Base-by-base conservation (phyloP, 306 rosid species). In the Lathyrus sativus region DNA sequence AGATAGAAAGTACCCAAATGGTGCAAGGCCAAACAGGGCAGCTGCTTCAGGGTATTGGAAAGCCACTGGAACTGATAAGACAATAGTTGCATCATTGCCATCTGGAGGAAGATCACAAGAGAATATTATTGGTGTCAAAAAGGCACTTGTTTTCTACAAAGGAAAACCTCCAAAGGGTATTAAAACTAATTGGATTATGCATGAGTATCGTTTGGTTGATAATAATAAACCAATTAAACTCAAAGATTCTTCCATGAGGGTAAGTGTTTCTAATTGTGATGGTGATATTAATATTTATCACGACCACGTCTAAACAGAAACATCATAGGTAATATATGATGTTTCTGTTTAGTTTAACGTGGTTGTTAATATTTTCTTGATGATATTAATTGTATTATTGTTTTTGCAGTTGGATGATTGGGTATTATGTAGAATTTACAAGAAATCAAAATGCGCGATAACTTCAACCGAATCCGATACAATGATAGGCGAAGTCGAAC, bases 21-120 rank as follows among this genome's bases (percentile, higher is more conserved):
- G 96, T 0, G 82, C 84, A 1, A 82, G 88, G 73, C 86, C 90
- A 53, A 89, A 83, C 86, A 83, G 92, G 72, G 88, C 90, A 3
- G 86, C 92, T 2, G 87, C 74, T 67, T 88, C 95, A 11, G 95
- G 95, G 74, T 85, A 85, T 50, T 88, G 95, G 95, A 88, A 85
- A 49, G 84, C 95, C 0, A 83, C 85, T 2, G 95, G 90, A 2
- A 81, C 86, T 0, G 95, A 85, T 7, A 82, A 78, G 65, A 85
- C 77, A 55, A 85, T 85, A 9, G 24, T 68, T 51, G 38, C 81
- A 11, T 39, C 83, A 45, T 48, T 38, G 19, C 37, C 39, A 2
- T 56, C 50, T 28, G 62, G 65, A 37, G 76, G 78, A 33, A 55
- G 72, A 26, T 10, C 60, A 31, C 74, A 61, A n/a, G 77, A 78